phyloP scores from a whole-genome alignment of 192 early-diverging fungal genomes.

The Coemansia aciculifera region DNA sequence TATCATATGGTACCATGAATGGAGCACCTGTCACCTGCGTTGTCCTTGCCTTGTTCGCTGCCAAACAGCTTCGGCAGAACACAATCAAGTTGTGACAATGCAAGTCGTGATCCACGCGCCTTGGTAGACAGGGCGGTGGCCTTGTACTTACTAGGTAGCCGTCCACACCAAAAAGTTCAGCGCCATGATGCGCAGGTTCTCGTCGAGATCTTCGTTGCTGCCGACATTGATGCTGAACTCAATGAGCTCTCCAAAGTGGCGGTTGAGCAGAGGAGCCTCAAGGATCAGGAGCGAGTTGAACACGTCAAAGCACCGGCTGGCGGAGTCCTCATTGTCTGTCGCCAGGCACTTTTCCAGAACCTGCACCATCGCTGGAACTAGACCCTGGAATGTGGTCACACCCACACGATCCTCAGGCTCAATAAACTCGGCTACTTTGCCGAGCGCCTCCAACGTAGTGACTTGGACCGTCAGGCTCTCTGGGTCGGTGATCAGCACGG shows the following conservation, averaged over 20 bases:
- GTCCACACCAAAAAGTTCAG: slow-evolving; percentile 69
- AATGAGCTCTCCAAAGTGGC: slow-evolving; percentile 77
- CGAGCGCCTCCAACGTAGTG: slow-evolving; percentile 77
- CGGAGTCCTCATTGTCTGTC: slow-evolving; percentile 72
- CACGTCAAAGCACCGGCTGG: slow-evolving; percentile 81
- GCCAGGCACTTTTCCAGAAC: slow-evolving; percentile 79
- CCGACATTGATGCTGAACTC: slow-evolving; percentile 78
- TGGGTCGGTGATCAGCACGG: slow-evolving; percentile 72
- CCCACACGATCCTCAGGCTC: slow-evolving; percentile 68
- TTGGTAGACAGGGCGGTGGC: neutral
- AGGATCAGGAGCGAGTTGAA: slow-evolving; percentile 80
- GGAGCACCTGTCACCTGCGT: neutral
- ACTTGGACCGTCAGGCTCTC: slow-evolving; percentile 80
- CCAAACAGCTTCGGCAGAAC: neutral
- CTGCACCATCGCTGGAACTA: slow-evolving; percentile 83
- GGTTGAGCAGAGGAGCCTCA: slow-evolving; percentile 78
- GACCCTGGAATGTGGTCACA: slow-evolving; percentile 69
- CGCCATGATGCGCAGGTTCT: slow-evolving; percentile 72
- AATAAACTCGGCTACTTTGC: slow-evolving; percentile 81
- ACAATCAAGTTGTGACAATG: slow-evolving; percentile 4
- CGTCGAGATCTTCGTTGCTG: slow-evolving; percentile 67
- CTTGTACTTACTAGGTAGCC: slow-evolving; percentile 66
- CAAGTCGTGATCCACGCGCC: neutral
- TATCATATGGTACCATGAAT: neutral
- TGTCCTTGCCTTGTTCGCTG: neutral